Evolutionary conservation across 768 basidiomycete species (phyloP), one percentile per base, ranked within the genome.

Genomic region (Hebeloma cylindrosporum): DNA sequence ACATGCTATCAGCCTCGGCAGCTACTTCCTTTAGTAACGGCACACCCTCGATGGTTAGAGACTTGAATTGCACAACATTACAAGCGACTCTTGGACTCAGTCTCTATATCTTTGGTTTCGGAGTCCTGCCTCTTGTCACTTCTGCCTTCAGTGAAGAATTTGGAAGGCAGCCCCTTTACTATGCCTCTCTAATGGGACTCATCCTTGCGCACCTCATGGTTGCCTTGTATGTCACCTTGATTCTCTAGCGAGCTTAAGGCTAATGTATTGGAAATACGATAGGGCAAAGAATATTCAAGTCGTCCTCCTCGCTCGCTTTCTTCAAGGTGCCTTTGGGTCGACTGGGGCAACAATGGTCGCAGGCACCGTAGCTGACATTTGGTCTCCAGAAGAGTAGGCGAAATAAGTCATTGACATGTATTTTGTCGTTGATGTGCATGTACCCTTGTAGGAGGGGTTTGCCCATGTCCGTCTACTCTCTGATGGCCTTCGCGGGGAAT

Each of bases 101-200:
- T 43, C 63, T 79, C 21, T 87, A 72, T 60, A 65, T 77, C 0
- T 57, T 87, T 5, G 83, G 82, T 2, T 86, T 86, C 50, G 80
- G 71, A 11, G 27, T 85, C 16, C 63, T 80, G 11, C 84, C 85
- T 0, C 77, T 87, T 3, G 63, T 87, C 13, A 77, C 83, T 0
- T 80, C 85, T 13, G 75, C 84, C 0, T 75, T 86, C 50, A 85
- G 83, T 56, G 85, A 88, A 56, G 85, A 88, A 55, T 80, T 85
- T 45, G 85, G 85, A 9, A 64, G 85, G 30, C 75, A 76, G 38
- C 80, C 77, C 1, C 48, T 87, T 1, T 86, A 84, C 50, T 57
- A 81, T 13, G 66, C 61, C 23, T 80, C 80, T 1, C 63, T 62
- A 8, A 53, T 75, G 20, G 70, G 76, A 7, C 81, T 82, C 52